Percentiles rank a stretch among this genome's conserved stretches.
These are phyloP conservation scores for Phaseolus coccineus DNA, from an alignment of 331 rosid genomes.

Conservation along the genomic window DNA sequence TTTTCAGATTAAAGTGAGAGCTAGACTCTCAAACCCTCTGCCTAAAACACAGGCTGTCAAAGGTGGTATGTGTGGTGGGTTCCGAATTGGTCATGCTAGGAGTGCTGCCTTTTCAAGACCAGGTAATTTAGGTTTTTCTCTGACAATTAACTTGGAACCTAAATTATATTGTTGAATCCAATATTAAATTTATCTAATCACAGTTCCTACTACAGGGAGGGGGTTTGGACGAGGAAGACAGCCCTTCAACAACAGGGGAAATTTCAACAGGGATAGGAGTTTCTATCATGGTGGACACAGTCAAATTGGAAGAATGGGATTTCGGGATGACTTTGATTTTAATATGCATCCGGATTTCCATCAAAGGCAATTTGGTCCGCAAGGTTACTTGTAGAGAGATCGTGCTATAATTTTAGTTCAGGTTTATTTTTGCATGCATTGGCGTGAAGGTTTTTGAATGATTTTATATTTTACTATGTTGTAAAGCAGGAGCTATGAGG, in stretches of 20 bases:
- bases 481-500: slow-evolving; percentile 62
- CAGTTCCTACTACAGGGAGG: slow-evolving; percentile 52
- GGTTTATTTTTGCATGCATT: slow-evolving; percentile 13
- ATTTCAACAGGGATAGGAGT: slow-evolving; percentile 56
- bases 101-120: slow-evolving; percentile 57
- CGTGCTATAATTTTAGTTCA: slow-evolving; percentile 25
- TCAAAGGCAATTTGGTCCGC: slow-evolving; percentile 63
- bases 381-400: slow-evolving; percentile 49
- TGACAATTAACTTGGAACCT: slow-evolving; percentile 35
- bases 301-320: slow-evolving; percentile 62
- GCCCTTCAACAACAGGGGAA: slow-evolving; percentile 46
- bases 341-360: slow-evolving; percentile 55
- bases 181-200: slow-evolving; percentile 26
- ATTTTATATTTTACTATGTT: slow-evolving; percentile 33
- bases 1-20: slow-evolving; percentile 70
- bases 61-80: slow-evolving; percentile 87
- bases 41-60: slow-evolving; percentile 87
- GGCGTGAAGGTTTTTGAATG: slow-evolving; percentile 22
- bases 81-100: slow-evolving; percentile 65
- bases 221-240: slow-evolving; percentile 65
- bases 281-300: slow-evolving; percentile 57
- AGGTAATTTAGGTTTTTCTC: slow-evolving; percentile 50
- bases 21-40: slow-evolving; percentile 89
- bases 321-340: slow-evolving; percentile 45
- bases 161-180: slow-evolving; percentile 5